Evolutionary conservation across 441 rosid genomes (phyloP).

Genomic region (Euphorbia celastroides): DNA sequence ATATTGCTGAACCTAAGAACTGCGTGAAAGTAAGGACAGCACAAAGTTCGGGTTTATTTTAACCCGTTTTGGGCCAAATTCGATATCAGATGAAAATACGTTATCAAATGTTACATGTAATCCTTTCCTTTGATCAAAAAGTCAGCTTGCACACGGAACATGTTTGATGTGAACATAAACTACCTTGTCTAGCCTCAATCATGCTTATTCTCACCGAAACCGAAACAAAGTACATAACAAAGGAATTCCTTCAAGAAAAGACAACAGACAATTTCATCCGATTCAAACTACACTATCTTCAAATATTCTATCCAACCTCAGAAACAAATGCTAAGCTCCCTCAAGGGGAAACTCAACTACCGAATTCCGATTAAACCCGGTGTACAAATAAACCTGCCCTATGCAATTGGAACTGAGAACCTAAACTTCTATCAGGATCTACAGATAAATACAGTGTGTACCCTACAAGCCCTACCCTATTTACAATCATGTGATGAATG

Average conservation of each 20-base stretch:
- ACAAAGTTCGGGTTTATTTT: too few species aligned
- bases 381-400: too few species aligned
- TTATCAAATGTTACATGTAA: too few species aligned
- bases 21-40: too few species aligned
- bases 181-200: background rate
- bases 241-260: background rate
- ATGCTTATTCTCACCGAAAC: background rate
- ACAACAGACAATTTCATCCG: background rate
- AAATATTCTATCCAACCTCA: background rate
- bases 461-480: constrained; percentile 17
- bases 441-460: constrained; percentile 11
- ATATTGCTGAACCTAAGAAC: too few species aligned
- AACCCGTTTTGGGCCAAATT: too few species aligned
- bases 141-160: background rate
- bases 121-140: background rate
- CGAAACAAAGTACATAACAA: background rate
- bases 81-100: too few species aligned
- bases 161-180: background rate
- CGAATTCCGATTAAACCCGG: constrained; percentile 9
- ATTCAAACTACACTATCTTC: constrained; percentile 2
- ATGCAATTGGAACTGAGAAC: constrained; percentile 12
- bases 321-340: background rate
- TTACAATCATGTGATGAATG: constrained; percentile 19
- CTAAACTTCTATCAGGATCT: constrained; percentile 14
- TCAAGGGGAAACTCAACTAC: background rate